Conservation (phyloP, 2,329 filamentous ascomycete genomes). For the Didymellaceae sp. region DNA sequence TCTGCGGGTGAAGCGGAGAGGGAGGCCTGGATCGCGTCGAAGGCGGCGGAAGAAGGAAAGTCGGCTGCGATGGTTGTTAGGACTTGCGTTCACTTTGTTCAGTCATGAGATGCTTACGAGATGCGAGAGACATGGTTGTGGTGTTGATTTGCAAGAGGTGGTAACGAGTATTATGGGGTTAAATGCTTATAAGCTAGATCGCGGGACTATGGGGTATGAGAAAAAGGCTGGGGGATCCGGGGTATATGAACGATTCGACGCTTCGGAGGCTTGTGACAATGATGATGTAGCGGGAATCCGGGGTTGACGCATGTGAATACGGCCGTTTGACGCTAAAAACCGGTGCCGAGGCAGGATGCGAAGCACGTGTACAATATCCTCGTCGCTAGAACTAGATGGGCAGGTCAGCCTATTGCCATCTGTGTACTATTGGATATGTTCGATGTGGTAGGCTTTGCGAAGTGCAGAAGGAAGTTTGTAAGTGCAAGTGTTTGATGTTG, state of each 20-base stretch:
- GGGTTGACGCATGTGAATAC: conserved; percentile 33
- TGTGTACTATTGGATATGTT: neutral
- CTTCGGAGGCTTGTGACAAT: conserved; percentile 33
- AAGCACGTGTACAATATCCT: conserved; percentile 22
- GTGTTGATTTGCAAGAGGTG: neutral
- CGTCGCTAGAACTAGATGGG: neutral
- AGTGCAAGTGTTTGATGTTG: neutral
- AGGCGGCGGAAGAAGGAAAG: conserved; percentile 89
- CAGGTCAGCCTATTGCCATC: neutral
- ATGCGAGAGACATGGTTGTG: conserved; percentile 43
- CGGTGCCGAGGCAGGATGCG: conserved; percentile 26
- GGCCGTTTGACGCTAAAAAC: conserved; percentile 18
- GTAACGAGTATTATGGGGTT: neutral
- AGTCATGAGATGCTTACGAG: conserved; percentile 36
- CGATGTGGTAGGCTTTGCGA: conserved; percentile 2
- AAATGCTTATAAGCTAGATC: no score
- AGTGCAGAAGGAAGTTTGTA: neutral
- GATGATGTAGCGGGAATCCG: conserved; percentile 25
- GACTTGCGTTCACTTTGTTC: no score
- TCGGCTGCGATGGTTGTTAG: conserved; percentile 49
- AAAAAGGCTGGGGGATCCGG: conserved; percentile 9
- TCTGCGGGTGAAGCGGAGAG: conserved; percentile 73
- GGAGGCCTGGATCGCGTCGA: conserved; percentile 81
- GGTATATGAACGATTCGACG: conserved; percentile 24
- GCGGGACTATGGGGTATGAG: neutral